Base-by-base conservation (phyloP, 2,329 filamentous ascomycete species). In the Waltergamsia citrina region DNA sequence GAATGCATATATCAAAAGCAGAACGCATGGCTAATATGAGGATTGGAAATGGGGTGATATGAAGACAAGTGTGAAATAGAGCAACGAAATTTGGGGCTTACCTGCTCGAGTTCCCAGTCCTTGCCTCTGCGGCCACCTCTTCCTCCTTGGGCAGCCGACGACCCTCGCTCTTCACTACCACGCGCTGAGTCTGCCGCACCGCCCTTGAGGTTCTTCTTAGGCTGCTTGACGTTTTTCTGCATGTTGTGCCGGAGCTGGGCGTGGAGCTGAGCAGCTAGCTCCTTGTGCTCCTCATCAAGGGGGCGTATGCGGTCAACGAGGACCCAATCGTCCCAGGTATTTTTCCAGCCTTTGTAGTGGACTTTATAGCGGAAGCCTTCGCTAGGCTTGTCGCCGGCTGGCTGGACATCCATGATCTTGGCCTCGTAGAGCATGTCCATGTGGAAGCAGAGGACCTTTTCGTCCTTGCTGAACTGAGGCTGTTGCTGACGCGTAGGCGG, bases 251-350 rank as follows among this genome's bases (percentile, higher is more conserved):
- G 78, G 60, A 78, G 69, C 56, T 86, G 80, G 38, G 77, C 72
- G 47, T 78, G 71, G 20, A 88, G 68, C 56, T 83, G 80, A 36
- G 69, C 67, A 16, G 90, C 87, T 24, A 98, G 73, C 53, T 94
- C 86, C 52, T 85, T 85, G 62, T 96, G 95, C 62, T 96, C 92
- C 37, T 94, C 86, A 33, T 81, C 94, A 55, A 90, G 82, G 63
- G 95, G 95, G 52, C 88, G 81, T 40, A 98, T 81, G 45, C 92
- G 85, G 56, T 96, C 90, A 59, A 87, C 80, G 16, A 85, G 77
- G 29, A 96, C 92, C 90, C 90, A 96, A 63, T 98, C 92, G 63
- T 98, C 92, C 92, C 92, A 98, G 71, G 87, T 95, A 58, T 90
- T 88, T 69, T 98, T 98, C 92, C 92, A 98, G 51, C 92, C 92